phyloP scores from a whole-genome alignment of 495 filamentous ascomycete genomes.

The Niebla homalea region DNA sequence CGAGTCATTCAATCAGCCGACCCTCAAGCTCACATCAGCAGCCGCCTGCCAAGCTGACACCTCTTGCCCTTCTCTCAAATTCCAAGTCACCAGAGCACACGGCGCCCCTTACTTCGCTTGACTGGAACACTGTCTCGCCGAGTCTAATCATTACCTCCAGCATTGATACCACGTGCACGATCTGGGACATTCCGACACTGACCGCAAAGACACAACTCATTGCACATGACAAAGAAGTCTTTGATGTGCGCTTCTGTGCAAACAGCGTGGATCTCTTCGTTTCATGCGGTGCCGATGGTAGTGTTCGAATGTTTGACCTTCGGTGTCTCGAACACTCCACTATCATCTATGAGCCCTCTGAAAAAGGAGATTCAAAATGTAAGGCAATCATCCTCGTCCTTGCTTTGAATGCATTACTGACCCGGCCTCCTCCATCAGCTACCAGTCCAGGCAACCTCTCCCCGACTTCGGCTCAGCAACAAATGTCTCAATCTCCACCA shows the following conservation, averaged over 20 bases:
- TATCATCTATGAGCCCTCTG: conserved; percentile 95
- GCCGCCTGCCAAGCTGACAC: conserved; percentile 75
- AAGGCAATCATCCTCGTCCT: conserved; percentile 11
- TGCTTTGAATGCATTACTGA: neutral
- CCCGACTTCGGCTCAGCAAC: conserved; percentile 57
- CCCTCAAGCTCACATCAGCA: conserved; percentile 48
- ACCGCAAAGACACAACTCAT: conserved; percentile 98
- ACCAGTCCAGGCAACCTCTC: conserved; percentile 42
- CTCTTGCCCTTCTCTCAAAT: conserved; percentile 86
- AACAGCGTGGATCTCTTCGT: conserved; percentile 96
- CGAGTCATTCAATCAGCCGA: conserved; percentile 62
- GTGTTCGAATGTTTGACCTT: conserved; percentile 97
- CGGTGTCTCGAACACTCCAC: conserved; percentile 94
- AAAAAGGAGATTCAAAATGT: conserved; percentile 71
- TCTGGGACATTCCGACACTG: conserved; percentile 97
- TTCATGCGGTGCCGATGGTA: conserved; percentile 92
- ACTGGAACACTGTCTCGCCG: conserved; percentile 95
- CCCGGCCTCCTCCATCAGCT: conserved; percentile 1
- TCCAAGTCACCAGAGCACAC: conserved; percentile 98
- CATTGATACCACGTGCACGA: conserved; percentile 99
- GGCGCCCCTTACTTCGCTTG: conserved; percentile 85
- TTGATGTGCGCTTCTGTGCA: conserved; percentile 93
- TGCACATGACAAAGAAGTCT: conserved; percentile 98
- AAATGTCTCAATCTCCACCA: conserved; percentile 68
- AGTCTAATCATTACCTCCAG: conserved; percentile 96